A percentile compares a stretch with the other conserved stretches of the same genome.
phyloP scores from a whole-genome alignment of 176 grass and related monocot species.

The Phoenix dactylifera region DNA sequence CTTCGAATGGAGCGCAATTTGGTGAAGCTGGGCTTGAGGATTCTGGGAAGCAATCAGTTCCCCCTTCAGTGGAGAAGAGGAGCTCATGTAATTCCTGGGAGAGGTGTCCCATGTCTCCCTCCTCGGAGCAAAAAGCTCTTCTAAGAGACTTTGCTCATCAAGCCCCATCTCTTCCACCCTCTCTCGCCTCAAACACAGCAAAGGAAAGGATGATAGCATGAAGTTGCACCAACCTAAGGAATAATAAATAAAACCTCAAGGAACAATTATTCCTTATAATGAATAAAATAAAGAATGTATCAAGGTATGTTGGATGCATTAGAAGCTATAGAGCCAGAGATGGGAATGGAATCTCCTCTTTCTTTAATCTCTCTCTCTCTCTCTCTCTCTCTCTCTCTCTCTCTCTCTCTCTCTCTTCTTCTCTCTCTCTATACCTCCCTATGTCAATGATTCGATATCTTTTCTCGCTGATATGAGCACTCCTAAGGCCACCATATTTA shows the following conservation, averaged over 20 bases:
- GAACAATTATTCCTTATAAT: too few species aligned
- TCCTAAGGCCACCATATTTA: background rate
- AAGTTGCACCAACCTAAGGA: conserved; percentile 17
- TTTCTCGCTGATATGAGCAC: conserved; percentile 3
- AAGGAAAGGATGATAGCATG: conserved; percentile 2
- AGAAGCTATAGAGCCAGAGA: background rate
- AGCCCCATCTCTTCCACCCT: conserved; percentile 34
- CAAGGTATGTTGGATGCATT: background rate
- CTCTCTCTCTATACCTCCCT: too few species aligned
- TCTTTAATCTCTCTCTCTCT: background rate
- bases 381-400: background rate
- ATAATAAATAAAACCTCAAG: background rate
- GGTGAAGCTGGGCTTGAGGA: background rate
- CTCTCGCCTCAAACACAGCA: conserved; percentile 4
- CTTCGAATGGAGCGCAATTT: background rate
- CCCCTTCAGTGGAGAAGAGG: conserved; percentile 43
- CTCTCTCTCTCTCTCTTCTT: background rate
- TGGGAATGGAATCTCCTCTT: background rate
- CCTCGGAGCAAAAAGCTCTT: conserved; percentile 64
- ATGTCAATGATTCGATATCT: background rate
- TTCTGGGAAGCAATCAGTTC: conserved; percentile 14
- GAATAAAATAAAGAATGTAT: too few species aligned
- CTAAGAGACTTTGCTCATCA: conserved; percentile 64
- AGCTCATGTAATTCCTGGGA: conserved; percentile 42
- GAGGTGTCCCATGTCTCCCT: conserved; percentile 37